Percentiles rank a stretch among this genome's conserved stretches.
These are phyloP conservation scores for Saccharomyces eubayanus DNA, from an alignment of 805 yeast genomes.

Conservation along the genomic window DNA sequence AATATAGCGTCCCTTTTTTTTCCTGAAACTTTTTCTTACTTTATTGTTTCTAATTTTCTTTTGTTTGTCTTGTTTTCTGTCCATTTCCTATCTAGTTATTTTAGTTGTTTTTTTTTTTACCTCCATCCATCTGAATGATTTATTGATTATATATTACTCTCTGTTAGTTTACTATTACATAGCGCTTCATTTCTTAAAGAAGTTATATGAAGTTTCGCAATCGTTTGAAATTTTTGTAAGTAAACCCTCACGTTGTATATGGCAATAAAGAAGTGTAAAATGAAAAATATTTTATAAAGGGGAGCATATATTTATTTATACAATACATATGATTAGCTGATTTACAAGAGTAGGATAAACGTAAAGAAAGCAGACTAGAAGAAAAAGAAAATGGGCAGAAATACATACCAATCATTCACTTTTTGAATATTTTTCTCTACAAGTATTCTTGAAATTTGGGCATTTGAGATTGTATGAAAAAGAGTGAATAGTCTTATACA, in stretches of 20 bases:
- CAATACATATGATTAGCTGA: neutral
- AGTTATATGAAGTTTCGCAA: neutral
- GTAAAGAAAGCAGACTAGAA: neutral
- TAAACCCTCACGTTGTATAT: neutral
- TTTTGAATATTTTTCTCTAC: too few relatives aligned
- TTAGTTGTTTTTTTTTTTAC: neutral
- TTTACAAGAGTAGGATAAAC: neutral
- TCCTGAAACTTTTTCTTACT: neutral
- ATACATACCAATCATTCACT: too few relatives aligned
- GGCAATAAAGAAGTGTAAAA: neutral
- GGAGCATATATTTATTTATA: neutral
- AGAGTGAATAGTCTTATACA: neutral
- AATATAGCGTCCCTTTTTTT: neutral
- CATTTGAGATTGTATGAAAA: neutral
- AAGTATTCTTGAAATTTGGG: too few relatives aligned
- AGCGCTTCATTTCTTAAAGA: neutral
- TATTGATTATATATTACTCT: neutral
- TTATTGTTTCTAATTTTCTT: neutral
- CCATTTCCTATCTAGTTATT: neutral
- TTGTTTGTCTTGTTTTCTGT: neutral
- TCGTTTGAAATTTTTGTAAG: neutral
- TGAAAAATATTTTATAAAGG: neutral
- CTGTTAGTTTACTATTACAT: neutral
- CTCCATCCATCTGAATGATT: neutral
- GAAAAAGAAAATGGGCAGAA: neutral